Percentiles rank a stretch among this genome's conserved stretches.
Evolutionary conservation across 352 stramenopile genomes (phyloP).

Genomic region (Globisporangium cylindrosporum): DNA sequence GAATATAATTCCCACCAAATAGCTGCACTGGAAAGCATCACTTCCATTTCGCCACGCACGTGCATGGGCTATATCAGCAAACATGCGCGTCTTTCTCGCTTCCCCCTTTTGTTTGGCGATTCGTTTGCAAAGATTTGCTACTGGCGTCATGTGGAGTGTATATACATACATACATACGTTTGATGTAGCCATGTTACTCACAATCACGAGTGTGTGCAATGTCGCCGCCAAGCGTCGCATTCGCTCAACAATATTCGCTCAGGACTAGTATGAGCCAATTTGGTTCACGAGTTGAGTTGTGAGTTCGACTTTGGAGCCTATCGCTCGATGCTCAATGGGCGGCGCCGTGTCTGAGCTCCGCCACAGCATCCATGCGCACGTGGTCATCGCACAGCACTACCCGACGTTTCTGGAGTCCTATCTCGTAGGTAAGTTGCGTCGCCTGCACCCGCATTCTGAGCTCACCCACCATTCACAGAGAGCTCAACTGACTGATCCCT

Average conservation of each 20-base stretch:
- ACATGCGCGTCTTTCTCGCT: not conserved
- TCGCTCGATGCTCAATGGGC: conserved; percentile 34
- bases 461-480: not conserved
- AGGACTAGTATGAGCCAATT: not conserved
- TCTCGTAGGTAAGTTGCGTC: conserved; percentile 18
- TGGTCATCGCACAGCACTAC: conserved; percentile 57
- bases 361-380: conserved; percentile 61
- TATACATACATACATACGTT: not conserved
- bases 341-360: conserved; percentile 67
- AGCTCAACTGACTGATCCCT: not conserved
- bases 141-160: not conserved
- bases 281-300: no score
- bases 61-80: no score
- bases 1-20: not conserved
- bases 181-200: not conserved
- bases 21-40: not conserved
- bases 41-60: no score
- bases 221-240: not conserved
- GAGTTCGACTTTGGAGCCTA: not conserved
- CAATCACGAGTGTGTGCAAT: not conserved
- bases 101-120: not conserved
- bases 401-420: conserved; percentile 56
- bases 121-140: not conserved
- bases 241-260: not conserved
- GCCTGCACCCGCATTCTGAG: not conserved